Evolutionary conservation across 495 filamentous ascomycete genomes (phyloP).

Genomic region (Podospora comata): DNA sequence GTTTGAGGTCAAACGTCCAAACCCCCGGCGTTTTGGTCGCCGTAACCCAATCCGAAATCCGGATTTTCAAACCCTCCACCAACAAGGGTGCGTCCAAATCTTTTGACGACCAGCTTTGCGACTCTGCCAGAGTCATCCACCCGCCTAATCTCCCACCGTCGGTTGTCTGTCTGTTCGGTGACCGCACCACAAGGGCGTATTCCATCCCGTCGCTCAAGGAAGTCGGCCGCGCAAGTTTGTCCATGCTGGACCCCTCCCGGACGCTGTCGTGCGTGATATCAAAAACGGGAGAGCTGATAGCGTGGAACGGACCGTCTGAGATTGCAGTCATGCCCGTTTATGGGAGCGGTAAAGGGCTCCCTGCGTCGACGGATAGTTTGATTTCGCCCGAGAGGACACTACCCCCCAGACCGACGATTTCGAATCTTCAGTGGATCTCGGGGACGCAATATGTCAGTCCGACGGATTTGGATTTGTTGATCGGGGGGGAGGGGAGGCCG

Average conservation of each 20-base stretch:
- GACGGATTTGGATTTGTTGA: slow-evolving; percentile 85
- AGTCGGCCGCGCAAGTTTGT: slow-evolving; percentile 62
- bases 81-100: slow-evolving; percentile 84
- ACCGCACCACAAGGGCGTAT: slow-evolving; percentile 73
- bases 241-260: slow-evolving; percentile 69
- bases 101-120: slow-evolving; percentile 78
- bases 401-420: slow-evolving; percentile 89
- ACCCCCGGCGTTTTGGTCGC: slow-evolving; percentile 65
- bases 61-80: slow-evolving; percentile 81
- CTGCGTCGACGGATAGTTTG: slow-evolving; percentile 63
- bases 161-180: slow-evolving; percentile 77
- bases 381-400: slow-evolving; percentile 68
- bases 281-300: slow-evolving; percentile 72
- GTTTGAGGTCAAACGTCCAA: slow-evolving; percentile 65
- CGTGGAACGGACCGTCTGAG: slow-evolving; percentile 88
- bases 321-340: slow-evolving; percentile 75
- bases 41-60: slow-evolving; percentile 67
- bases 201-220: slow-evolving; percentile 85
- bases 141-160: slow-evolving; percentile 70
- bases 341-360: slow-evolving; percentile 57
- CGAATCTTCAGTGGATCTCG: slow-evolving; percentile 91
- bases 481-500: slow-evolving; percentile 84
- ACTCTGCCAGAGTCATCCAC: slow-evolving; percentile 70
- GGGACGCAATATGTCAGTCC: slow-evolving; percentile 90
- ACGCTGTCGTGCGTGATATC: slow-evolving; percentile 65